A percentile compares a stretch with the other conserved stretches of the same genome.
Conservation (phyloP, 2,329 filamentous ascomycete species). For the Metarhizium album region DNA sequence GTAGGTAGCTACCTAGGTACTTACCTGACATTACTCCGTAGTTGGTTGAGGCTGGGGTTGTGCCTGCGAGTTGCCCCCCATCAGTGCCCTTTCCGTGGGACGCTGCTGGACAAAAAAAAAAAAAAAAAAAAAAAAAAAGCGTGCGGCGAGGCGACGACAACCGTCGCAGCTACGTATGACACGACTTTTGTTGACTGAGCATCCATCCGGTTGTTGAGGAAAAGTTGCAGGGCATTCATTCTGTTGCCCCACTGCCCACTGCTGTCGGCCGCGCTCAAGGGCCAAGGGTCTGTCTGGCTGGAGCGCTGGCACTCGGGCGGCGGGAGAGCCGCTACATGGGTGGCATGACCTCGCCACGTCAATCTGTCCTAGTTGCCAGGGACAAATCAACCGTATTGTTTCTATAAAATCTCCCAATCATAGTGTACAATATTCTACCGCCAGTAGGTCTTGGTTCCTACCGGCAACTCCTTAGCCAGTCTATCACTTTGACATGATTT, state of each 20-base stretch:
- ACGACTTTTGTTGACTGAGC: no score
- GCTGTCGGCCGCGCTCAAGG: no score
- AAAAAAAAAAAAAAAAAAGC: no score
- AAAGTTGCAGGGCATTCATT: not conserved
- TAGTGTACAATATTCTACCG: constrained; percentile 16
- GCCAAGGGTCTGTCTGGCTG: no score
- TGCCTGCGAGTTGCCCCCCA: no score
- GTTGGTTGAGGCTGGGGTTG: no score
- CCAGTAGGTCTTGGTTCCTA: constrained; percentile 10
- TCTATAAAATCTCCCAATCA: constrained; percentile 12
- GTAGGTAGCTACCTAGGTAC: no score
- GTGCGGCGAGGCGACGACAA: no score
- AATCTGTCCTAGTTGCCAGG: not conserved
- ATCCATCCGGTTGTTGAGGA: not conserved
- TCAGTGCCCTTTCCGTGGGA: no score
- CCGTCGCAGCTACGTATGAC: no score
- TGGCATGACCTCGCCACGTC: not conserved
- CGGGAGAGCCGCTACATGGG: not conserved
- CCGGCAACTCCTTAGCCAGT: constrained; percentile 10
- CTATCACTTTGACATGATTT: not conserved
- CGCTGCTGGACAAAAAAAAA: no score
- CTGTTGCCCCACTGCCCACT: not conserved
- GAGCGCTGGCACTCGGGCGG: not conserved
- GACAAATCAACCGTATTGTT: constrained; percentile 8
- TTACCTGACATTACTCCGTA: not conserved